Conservation (phyloP, 2,329 filamentous ascomycete genomes). For the Gnomoniopsis sp. region DNA sequence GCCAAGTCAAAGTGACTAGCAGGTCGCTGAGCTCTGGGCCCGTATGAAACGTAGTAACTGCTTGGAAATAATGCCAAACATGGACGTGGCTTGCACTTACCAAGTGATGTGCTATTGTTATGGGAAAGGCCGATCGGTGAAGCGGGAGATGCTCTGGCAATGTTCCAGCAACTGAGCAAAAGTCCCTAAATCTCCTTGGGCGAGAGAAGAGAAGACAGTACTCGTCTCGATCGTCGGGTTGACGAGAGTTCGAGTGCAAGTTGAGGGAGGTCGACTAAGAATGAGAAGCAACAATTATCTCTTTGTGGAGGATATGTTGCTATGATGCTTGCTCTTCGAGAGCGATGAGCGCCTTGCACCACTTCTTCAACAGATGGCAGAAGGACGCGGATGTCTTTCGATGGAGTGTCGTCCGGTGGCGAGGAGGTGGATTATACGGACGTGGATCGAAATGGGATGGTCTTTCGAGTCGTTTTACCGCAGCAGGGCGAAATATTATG, state of each 20-base stretch:
- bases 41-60: neutral
- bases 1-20: too few relatives aligned
- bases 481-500: neutral
- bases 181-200: neutral
- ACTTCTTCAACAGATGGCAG: neutral
- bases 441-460: neutral
- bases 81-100: conserved; percentile 7
- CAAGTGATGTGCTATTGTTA: conserved; percentile 8
- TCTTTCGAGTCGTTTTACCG: neutral
- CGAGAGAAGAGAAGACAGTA: neutral
- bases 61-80: neutral
- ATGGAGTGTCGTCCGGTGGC: neutral
- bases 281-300: neutral
- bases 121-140: conserved; percentile 7
- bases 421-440: neutral
- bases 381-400: neutral
- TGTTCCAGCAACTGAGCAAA: conserved; percentile 29
- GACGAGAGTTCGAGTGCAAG: conserved; percentile 14
- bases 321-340: neutral
- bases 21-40: neutral
- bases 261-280: neutral
- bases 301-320: neutral
- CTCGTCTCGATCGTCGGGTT: conserved; percentile 15
- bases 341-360: neutral
- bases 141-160: conserved; percentile 25